Base-by-base conservation (phyloP, 768 basidiomycete species). In the Termitomyces eurrhizus region DNA sequence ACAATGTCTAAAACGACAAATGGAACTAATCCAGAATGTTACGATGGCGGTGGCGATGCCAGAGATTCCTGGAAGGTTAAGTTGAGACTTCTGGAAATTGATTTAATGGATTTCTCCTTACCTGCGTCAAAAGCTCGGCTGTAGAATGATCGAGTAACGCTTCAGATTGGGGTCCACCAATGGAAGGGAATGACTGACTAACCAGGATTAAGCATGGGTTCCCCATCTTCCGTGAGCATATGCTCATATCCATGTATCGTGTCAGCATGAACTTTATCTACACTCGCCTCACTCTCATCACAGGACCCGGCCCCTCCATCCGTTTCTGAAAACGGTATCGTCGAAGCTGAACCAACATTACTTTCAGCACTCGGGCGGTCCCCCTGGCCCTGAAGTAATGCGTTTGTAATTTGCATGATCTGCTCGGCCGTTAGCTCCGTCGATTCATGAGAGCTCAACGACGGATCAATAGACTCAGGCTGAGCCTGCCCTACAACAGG, bases 191-290 rank as follows among this genome's bases (percentile, higher is more conserved):
- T n/a, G 18, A 73, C 82, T 32, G 46, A 73, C 82, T 32, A 45
- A 87, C 86, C 85, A 73, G 86, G 84, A 70, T 86, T 85, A 64
- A 88, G 71, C 83, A 88, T 88, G 6, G 84, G 81, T 66, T 83
- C 83, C 9, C 83, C 85, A 67, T 87, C 85, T 66, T 86, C 85
- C 2, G 83, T 85, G 16, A 86, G 73, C 64, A 85, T 81, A 62
- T 82, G 78, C 61, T 82, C 82, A 51, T 77, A 74, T 42, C 63
- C 68, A 59, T 68, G 66, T 59, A 72, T 53, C 13, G 42, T 50
- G 57, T 58, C 55, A 33, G n/a, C n/a, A 21, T 60, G 58, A 3
- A 60, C 60, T 36, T 37, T 21, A 39, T 49, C 52, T 49, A 36
- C 35, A 16, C 26, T 54, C 13, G 36, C 18, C 32, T 52, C 32